Percentiles rank a stretch among this genome's conserved stretches.
Conservation (phyloP, 768 basidiomycete species). For the Lactarius hengduanensis region DNA sequence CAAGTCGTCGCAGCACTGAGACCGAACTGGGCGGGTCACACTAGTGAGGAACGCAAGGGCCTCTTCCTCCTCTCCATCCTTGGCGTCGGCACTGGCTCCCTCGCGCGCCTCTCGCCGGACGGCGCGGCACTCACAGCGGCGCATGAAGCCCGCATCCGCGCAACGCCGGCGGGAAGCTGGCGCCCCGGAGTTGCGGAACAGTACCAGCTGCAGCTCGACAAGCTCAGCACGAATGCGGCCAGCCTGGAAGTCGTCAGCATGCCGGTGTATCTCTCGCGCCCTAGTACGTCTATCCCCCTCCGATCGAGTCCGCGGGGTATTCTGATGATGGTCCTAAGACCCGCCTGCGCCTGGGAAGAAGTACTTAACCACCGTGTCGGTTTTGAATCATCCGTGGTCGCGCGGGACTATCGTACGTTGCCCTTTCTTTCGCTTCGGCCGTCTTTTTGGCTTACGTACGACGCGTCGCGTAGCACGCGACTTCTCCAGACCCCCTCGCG, state of each 20-base stretch:
- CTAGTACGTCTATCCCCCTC: slow-evolving; percentile 29
- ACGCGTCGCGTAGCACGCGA: slow-evolving; percentile 33
- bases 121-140: slow-evolving; percentile 31
- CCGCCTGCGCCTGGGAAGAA: slow-evolving; percentile 41
- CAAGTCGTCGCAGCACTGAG: not conserved
- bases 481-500: slow-evolving; percentile 33
- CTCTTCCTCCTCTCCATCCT: slow-evolving; percentile 34
- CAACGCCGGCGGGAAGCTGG: slow-evolving; percentile 29
- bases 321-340: slow-evolving; percentile 29
- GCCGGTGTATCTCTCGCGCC: slow-evolving; percentile 32
- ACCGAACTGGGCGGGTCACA: not conserved
- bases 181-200: slow-evolving; percentile 42
- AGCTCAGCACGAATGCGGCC: slow-evolving; percentile 33
- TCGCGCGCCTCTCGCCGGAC: slow-evolving; percentile 29
- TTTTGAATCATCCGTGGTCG: slow-evolving; percentile 47
- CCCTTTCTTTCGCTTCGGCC: not conserved
- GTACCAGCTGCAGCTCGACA: slow-evolving; percentile 40
- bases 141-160: slow-evolving; percentile 31
- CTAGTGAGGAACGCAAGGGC: slow-evolving; percentile 32
- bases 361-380: slow-evolving; percentile 42
- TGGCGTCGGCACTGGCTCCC: slow-evolving; percentile 31
- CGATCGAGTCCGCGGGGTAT: not conserved
- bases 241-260: slow-evolving; percentile 38
- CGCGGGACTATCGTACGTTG: slow-evolving; percentile 48
- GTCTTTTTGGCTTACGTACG: slow-evolving; percentile 8